phyloP scores from a whole-genome alignment of 441 rosid genomes.

The Adansonia rubrostipa region DNA sequence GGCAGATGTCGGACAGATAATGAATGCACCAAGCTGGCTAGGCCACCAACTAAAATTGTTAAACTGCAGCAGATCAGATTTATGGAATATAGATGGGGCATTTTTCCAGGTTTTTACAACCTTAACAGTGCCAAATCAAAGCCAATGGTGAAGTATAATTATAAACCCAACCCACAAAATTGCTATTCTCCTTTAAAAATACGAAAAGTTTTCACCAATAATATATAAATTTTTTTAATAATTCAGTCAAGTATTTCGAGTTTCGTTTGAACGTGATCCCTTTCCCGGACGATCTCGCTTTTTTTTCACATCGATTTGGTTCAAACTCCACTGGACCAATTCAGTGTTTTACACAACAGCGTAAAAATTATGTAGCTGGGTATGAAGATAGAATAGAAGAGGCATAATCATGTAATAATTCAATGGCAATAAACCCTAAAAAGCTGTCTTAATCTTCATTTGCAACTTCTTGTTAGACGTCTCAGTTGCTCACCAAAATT shows the following conservation, averaged over 20 bases:
- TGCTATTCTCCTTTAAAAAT: background rate
- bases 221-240: too few species aligned
- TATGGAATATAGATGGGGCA: background rate
- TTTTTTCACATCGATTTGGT: too few species aligned
- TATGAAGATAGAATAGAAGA: background rate
- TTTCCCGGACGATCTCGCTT: too few species aligned
- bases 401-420: background rate
- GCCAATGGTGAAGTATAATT: background rate
- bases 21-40: background rate
- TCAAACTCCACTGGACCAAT: too few species aligned
- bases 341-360: too few species aligned
- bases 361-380: too few species aligned
- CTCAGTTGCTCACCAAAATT: conserved; percentile 4
- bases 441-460: too few species aligned
- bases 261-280: too few species aligned
- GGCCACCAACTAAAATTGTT: background rate
- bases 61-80: background rate
- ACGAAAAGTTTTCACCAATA: too few species aligned
- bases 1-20: background rate
- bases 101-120: background rate
- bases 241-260: too few species aligned
- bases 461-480: background rate
- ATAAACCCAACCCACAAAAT: background rate
- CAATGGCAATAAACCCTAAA: background rate
- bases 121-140: background rate